A percentile compares a stretch with the other conserved stretches of the same genome.
Conservation (phyloP, 2,329 filamentous ascomycete genomes). For the Gyromitra esculenta region DNA sequence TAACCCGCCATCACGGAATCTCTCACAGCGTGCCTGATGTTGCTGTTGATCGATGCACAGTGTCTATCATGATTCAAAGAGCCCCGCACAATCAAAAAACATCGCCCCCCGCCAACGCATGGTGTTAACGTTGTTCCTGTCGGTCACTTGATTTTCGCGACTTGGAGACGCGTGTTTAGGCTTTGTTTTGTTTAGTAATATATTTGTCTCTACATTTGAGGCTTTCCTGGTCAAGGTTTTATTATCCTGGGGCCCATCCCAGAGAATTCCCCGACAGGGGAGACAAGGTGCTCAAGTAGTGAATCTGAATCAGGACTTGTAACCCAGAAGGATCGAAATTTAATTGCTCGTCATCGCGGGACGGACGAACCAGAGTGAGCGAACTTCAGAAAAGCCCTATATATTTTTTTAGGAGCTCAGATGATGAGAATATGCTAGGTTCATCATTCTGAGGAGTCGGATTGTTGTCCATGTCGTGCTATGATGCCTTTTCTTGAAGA, state of each 20-base stretch:
- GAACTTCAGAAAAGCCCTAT: constrained; percentile 21
- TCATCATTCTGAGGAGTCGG: background rate
- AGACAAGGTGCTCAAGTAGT: background rate
- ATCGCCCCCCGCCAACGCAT: constrained; percentile 33
- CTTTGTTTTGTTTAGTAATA: constrained; percentile 3
- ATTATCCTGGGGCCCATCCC: background rate
- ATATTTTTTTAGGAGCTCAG: constrained; percentile 14
- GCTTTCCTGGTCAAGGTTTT: constrained; percentile 8
- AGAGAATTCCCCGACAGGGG: background rate
- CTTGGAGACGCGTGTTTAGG: constrained; percentile 23
- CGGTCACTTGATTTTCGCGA: constrained; percentile 13
- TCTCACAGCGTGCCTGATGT: background rate
- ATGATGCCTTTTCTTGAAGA: constrained; percentile 6
- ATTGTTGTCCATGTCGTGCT: background rate
- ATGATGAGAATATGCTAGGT: constrained; percentile 12
- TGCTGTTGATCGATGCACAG: constrained; percentile 13
- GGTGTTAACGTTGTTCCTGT: constrained; percentile 11
- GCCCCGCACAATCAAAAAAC: background rate
- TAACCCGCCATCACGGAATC: constrained; percentile 6
- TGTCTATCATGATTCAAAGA: constrained; percentile 8
- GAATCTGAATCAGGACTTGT: constrained; percentile 17
- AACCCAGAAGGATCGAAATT: constrained; percentile 33
- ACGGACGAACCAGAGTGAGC: background rate
- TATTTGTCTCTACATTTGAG: background rate
- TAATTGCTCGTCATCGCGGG: constrained; percentile 19